Conservation (phyloP, 2,329 filamentous ascomycete genomes). For the Camillea tinctor region DNA sequence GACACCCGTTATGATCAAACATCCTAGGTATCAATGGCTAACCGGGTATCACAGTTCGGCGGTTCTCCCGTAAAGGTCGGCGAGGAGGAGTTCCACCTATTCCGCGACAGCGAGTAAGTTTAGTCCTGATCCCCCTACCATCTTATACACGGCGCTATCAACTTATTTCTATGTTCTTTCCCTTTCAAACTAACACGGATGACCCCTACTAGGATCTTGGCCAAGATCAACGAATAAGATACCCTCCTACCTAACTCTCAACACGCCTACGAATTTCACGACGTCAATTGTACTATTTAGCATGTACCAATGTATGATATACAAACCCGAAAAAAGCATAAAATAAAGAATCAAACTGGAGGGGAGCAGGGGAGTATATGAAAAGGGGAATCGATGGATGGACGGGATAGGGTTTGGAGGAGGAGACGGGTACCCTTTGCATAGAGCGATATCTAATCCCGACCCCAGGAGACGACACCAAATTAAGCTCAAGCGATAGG, state of each 20-base stretch:
- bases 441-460: background rate
- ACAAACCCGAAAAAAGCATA: conserved; percentile 14
- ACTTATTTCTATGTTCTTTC: no score
- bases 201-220: conserved; percentile 68
- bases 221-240: conserved; percentile 95
- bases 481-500: background rate
- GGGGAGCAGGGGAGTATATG: no score
- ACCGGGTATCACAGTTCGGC: conserved; percentile 64
- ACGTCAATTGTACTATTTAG: conserved; percentile 28
- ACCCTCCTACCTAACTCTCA: conserved; percentile 4
- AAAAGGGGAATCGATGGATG: background rate
- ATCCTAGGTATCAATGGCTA: conserved; percentile 2
- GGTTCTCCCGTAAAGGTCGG: conserved; percentile 96
- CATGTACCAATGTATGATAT: conserved; percentile 23
- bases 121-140: background rate
- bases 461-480: background rate
- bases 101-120: conserved; percentile 94
- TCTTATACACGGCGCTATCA: background rate
- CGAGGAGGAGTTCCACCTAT: conserved; percentile 93
- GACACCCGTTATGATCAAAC: no score
- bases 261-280: conserved; percentile 18
- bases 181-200: no score
- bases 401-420: conserved; percentile 7
- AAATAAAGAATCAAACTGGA: background rate
- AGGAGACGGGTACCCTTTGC: background rate